Percentiles rank a stretch among this genome's conserved stretches.
These are phyloP conservation scores for Melaleuca quinquenervia DNA, from an alignment of 345 rosid species.

Conservation along the genomic window DNA sequence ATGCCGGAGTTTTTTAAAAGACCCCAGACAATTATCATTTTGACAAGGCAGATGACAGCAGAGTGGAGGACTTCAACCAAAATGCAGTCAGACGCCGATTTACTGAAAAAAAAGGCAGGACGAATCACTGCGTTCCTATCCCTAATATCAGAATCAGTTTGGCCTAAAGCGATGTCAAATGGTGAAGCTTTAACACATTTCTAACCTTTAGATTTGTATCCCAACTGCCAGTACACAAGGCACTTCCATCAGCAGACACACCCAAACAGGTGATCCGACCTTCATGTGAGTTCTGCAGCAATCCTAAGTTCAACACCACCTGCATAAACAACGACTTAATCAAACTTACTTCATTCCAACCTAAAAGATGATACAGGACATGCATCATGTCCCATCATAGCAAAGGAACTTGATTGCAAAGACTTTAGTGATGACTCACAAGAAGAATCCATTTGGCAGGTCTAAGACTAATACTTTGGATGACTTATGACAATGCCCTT, in stretches of 20 bases:
- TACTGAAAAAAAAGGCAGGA: not conserved
- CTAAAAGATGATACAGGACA: not conserved
- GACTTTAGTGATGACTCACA: not conserved
- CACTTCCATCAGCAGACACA: conserved; percentile 95
- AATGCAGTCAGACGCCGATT: not conserved
- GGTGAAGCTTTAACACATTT: not conserved
- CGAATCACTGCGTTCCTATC: not conserved
- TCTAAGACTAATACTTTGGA: not conserved
- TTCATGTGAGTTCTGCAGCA: conserved; percentile 71
- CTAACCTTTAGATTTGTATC: conserved; percentile 94
- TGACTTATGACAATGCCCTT: not conserved
- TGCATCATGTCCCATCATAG: not conserved
- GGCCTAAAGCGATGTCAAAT: not conserved
- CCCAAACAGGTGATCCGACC: conserved; percentile 79
- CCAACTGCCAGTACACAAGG: conserved; percentile 97
- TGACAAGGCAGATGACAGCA: not conserved
- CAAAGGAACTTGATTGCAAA: not conserved
- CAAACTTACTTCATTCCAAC: not conserved
- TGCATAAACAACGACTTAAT: conserved; percentile 1
- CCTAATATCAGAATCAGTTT: not conserved
- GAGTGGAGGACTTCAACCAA: not conserved
- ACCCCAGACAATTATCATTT: not conserved
- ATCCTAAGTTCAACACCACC: conserved; percentile 77
- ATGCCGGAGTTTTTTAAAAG: not conserved
- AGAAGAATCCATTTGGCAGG: not conserved